phyloP scores from a whole-genome alignment of 2,329 filamentous ascomycete genomes.

The Xylariaceae sp. region DNA sequence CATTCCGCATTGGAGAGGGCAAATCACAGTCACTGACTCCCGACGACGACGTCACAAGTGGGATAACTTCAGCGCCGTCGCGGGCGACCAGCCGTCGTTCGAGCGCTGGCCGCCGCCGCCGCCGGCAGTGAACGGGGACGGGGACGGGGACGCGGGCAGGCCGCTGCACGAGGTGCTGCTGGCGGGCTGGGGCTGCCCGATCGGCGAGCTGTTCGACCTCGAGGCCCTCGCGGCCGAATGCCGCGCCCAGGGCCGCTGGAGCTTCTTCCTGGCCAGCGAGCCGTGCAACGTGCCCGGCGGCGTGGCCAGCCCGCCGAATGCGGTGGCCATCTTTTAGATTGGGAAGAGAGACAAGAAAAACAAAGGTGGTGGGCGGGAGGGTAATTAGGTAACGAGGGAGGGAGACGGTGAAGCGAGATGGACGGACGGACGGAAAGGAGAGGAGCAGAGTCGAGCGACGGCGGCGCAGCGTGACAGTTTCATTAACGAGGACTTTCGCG shows the following conservation, averaged over 20 bases:
- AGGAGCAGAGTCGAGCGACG: no score
- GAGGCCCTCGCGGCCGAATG: conserved; percentile 36
- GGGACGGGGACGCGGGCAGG: conserved; percentile 7
- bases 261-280: conserved; percentile 40
- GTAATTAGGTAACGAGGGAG: background rate
- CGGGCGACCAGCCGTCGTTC: conserved; percentile 35
- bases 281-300: conserved; percentile 35
- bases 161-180: conserved; percentile 38
- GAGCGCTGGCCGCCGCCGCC: conserved; percentile 31
- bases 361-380: background rate
- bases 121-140: background rate
- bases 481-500: no score
- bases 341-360: background rate
- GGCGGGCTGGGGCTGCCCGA: conserved; percentile 41
- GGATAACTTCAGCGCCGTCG: conserved; percentile 34
- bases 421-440: no score
- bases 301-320: conserved; percentile 30
- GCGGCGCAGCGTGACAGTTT: no score
- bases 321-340: conserved; percentile 28
- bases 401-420: no score
- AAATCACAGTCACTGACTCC: no score
- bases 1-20: no score
- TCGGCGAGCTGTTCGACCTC: conserved; percentile 43
- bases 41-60: no score
- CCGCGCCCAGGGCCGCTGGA: conserved; percentile 28